Evolutionary conservation across 305 asterid species (phyloP).

Genomic region (Plantago rigida): DNA sequence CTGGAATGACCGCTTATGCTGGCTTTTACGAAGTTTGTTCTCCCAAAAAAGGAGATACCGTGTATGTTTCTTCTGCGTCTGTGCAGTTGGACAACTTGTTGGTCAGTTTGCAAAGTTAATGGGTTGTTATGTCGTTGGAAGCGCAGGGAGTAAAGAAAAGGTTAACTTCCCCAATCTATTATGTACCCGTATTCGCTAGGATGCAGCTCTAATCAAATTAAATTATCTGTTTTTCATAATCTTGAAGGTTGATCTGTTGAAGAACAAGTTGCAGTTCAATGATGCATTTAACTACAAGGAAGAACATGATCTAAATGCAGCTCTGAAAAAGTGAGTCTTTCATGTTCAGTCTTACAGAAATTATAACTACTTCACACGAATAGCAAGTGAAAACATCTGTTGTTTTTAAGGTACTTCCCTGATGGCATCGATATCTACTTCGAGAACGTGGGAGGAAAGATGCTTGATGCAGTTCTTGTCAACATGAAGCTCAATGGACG

Average conservation of each 20-base stretch:
- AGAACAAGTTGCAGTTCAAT: slow-evolving; percentile 51
- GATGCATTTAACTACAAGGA: slow-evolving; percentile 58
- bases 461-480: slow-evolving; percentile 56
- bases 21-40: slow-evolving; percentile 51
- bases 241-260: slow-evolving; percentile 50
- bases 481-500: slow-evolving; percentile 49
- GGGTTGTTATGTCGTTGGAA: slow-evolving; percentile 66
- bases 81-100: slow-evolving; percentile 61
- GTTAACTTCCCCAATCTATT: slow-evolving; percentile 19
- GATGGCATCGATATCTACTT: slow-evolving; percentile 56
- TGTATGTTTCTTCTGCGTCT: slow-evolving; percentile 53
- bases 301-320: slow-evolving; percentile 39
- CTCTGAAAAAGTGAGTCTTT: slow-evolving; percentile 42
- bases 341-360: neutral
- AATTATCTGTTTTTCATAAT: neutral
- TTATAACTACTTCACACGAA: neutral
- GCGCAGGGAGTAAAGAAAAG: slow-evolving; percentile 59
- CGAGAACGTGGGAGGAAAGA: slow-evolving; percentile 62
- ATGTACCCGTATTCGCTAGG: neutral
- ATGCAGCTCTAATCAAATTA: neutral
- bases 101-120: slow-evolving; percentile 48
- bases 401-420: slow-evolving; percentile 38
- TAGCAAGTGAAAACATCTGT: neutral
- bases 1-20: slow-evolving; percentile 52
- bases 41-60: slow-evolving; percentile 56